Conservation (phyloP, 2,329 filamentous ascomycete species). For the Lasiodiplodia hormozganensis region DNA sequence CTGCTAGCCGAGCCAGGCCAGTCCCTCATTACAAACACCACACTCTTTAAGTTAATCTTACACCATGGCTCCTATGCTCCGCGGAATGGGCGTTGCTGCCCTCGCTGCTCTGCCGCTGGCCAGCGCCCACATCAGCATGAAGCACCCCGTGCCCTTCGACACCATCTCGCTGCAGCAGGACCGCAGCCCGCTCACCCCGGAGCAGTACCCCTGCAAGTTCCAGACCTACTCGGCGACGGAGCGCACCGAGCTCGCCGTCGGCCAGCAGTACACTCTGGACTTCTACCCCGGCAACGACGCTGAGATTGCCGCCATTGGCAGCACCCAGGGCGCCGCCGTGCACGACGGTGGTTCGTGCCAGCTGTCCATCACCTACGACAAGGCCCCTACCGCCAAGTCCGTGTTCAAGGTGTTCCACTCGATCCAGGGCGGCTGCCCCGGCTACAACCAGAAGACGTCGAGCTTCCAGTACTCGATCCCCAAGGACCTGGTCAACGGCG, state of each 20-base stretch:
- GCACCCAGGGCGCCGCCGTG: conserved; percentile 67
- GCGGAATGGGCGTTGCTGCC: not conserved
- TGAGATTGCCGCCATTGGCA: conserved; percentile 14
- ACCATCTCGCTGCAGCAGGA: conserved; percentile 11
- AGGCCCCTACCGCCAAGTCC: conserved; percentile 60
- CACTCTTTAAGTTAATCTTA: not conserved
- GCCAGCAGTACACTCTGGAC: conserved; percentile 65
- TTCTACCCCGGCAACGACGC: conserved; percentile 56
- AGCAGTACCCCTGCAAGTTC: conserved; percentile 25
- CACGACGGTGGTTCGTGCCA: conserved; percentile 96
- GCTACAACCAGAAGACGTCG: conserved; percentile 63
- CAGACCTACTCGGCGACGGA: conserved; percentile 10
- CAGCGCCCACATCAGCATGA: conserved; percentile 19
- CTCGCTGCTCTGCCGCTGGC: conserved; percentile 16
- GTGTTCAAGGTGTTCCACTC: conserved; percentile 90
- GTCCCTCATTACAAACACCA: not conserved
- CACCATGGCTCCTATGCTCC: conserved; percentile 9
- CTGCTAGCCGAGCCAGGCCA: not conserved
- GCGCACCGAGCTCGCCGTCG: conserved; percentile 52
- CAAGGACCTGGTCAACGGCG: conserved; percentile 58
- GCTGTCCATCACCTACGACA: conserved; percentile 74
- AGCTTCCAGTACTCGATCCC: conserved; percentile 74
- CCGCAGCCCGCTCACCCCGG: conserved; percentile 10
- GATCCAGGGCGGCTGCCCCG: conserved; percentile 85
- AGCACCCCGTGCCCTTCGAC: conserved; percentile 19